Evolutionary conservation across 2,329 filamentous ascomycete species (phyloP), one percentile per base, ranked within the genome.

Genomic region (Clarireedia monteithiana): DNA sequence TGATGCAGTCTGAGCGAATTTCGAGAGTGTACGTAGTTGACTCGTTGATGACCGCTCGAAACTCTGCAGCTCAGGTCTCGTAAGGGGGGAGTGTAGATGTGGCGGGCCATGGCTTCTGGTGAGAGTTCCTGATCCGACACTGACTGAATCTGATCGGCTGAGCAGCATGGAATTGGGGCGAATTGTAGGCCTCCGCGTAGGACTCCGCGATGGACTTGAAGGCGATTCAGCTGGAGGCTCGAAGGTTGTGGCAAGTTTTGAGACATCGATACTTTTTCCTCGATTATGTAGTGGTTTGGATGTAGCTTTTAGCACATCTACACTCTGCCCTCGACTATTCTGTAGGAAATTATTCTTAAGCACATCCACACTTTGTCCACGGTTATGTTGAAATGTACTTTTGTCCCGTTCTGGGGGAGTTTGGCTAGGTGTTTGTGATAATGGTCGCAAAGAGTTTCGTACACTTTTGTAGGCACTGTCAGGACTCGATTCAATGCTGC

Each of bases 1-100:
- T 9, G 85, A 83, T 3, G 82, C 85, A 47, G 84, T 83, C 65
- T 92, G 82, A 1, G 90, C 89, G 62, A 95, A 81, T 64, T 85
- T 87, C 6, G 92, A 96, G 39, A 97, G 76, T 0, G 90, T 91
- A 45, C 91, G 85, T 23, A 99, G 79, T 70, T 99, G 89, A 57
- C 87, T 86, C 1, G 94, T 97, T 0, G 92, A 88, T 0, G 94
- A 97, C 64, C 89, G 89, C 57, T 92, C 87, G 17, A 99, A 77
- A 36, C 83, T 85, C 69, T 91, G 82, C 10, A 97, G 77, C 61
- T 96, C 91, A 2, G 89, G 85, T 0, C 81, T 77, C 6, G 77
- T 79, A 15, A 91, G 71, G 3, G 79, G 74, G 12, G 77, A 68
- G 26, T 68, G 64, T 39, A 64, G 63, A 50, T 70, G 68, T 52